Base-by-base conservation (phyloP, 2,329 filamentous ascomycete genomes). In the Sarocladiaceae sp. region DNA sequence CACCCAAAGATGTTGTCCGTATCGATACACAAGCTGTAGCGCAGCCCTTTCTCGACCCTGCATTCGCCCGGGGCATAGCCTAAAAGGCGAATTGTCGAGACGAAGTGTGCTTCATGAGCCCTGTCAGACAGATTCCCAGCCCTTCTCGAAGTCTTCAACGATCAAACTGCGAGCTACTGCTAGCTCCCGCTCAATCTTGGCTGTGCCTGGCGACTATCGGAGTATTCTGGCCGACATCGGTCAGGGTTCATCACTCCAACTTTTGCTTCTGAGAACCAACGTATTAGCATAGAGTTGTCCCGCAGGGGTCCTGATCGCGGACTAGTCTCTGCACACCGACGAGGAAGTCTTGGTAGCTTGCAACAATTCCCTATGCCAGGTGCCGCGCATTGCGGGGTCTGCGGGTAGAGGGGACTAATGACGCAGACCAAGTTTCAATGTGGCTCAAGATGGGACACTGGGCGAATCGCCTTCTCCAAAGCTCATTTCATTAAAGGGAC, bases 31-130 rank as follows among this genome's bases (percentile, higher is more conserved):
- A 55, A 22, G 53, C 52, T 47, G 35, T 57, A 8, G 51, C 56
- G 5, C 59, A 60, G 26, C 59, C 59, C 12, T 61, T 61, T 28
- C 23, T 60, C 33, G 53, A 60, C 18, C 52, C 58, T 7, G 18
- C 52, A 8, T n/a, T 23, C 58, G 4, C 52, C 58, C 35, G 53
- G 53, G 26, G 42, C 54, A 28, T 53, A 25, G 22, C n/a, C 17
- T 3, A 36, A 20, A 20, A 18, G 36, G 25, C 20, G 4, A 25
- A 28, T 23, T 11, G 11, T 44, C 23, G 10, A 22, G 20, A 26
- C n/a, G n/a, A n/a, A n/a, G n/a, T n/a, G n/a, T n/a, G n/a, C n/a
- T n/a, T n/a, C n/a, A n/a, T n/a, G n/a, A n/a, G n/a, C n/a, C n/a
- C n/a, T n/a, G n/a, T n/a, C n/a, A n/a, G n/a, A n/a, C n/a, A n/a